Evolutionary conservation across 1,139 yeast genomes (phyloP).

Genomic region (Debaryomyces coudertii): DNA sequence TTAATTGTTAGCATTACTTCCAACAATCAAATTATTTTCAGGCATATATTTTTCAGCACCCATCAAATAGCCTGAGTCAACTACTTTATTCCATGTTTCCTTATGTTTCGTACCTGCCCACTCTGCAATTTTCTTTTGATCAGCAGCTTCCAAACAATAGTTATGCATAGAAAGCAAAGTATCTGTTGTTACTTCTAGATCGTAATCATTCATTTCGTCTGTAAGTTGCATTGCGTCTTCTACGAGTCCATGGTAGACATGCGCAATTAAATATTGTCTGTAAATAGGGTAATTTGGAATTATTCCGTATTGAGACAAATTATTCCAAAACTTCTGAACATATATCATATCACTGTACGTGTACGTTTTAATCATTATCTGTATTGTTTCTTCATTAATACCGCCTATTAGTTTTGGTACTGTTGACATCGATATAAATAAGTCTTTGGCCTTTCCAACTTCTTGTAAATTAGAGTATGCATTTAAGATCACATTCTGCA

Average conservation of each 20-base stretch:
- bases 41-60: slow-evolving; percentile 41
- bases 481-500: slow-evolving; percentile 66
- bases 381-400: slow-evolving; percentile 68
- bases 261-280: slow-evolving; percentile 69
- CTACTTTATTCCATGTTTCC: slow-evolving; percentile 51
- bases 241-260: slow-evolving; percentile 68
- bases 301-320: slow-evolving; percentile 56
- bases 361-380: slow-evolving; percentile 69
- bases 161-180: slow-evolving; percentile 61
- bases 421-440: slow-evolving; percentile 61
- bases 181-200: slow-evolving; percentile 52
- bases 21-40: slow-evolving; percentile 23
- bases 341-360: slow-evolving; percentile 62
- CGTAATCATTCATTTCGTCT: slow-evolving; percentile 54
- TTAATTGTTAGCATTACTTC: slow-evolving; percentile 9
- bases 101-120: slow-evolving; percentile 57
- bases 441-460: slow-evolving; percentile 59
- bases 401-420: slow-evolving; percentile 53
- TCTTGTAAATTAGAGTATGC: slow-evolving; percentile 70
- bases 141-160: slow-evolving; percentile 55
- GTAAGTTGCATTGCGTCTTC: slow-evolving; percentile 61
- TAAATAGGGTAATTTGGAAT: slow-evolving; percentile 59
- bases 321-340: slow-evolving; percentile 67
- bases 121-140: slow-evolving; percentile 48
- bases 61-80: slow-evolving; percentile 40